Evolutionary conservation across 352 stramenopile species (phyloP), one percentile per base, ranked within the genome.

Genomic region (Pythium rishiriense): DNA sequence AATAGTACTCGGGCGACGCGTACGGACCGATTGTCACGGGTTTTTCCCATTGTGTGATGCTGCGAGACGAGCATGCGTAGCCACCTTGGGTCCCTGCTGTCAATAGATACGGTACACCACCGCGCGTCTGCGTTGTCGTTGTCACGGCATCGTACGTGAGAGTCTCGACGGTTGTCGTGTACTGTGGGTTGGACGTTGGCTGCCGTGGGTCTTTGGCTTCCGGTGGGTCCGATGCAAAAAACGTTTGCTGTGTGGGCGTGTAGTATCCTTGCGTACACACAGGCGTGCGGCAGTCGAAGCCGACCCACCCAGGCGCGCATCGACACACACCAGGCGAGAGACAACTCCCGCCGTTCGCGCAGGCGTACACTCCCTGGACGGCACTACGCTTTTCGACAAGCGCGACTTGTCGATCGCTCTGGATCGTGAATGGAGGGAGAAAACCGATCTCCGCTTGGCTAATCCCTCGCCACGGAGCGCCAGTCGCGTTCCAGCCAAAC

Each of bases 261-360:
- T 96, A 98, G 71, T 98, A 98, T 22, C 96, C 96, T 79, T 98
- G 93, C 2, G 62, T 75, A 64, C 95, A 98, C 19, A 98, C 75
- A 11, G 96, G 96, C 43, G 90, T 97, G 28, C 96, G 89, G 75
- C 97, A 99, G 73, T 99, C 97, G 66, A 99, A 99, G 46, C 97
- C 97, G 17, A 86, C 74, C 96, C 96, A 99, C 14, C 96, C 96
- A 4, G 71, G 50, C 0, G 86, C 76, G 58, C 97, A 99, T 51
- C 81, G 70, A 73, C 97, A 99, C 2, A 97, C 77, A 47, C 93
- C 94, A 8, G 96, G 95, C 11, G 85, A 66, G 2, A 96, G 67
- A 74, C 97, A 99, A 35, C 71, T 87, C 8, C 97, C 97, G 29
- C 85, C 87, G 68, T 99, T 98, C 6, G 94, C 95, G 76, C 97